Evolutionary conservation across 73 alveolate genomes (phyloP).

Genomic region (Tetrahymena malaccensis): DNA sequence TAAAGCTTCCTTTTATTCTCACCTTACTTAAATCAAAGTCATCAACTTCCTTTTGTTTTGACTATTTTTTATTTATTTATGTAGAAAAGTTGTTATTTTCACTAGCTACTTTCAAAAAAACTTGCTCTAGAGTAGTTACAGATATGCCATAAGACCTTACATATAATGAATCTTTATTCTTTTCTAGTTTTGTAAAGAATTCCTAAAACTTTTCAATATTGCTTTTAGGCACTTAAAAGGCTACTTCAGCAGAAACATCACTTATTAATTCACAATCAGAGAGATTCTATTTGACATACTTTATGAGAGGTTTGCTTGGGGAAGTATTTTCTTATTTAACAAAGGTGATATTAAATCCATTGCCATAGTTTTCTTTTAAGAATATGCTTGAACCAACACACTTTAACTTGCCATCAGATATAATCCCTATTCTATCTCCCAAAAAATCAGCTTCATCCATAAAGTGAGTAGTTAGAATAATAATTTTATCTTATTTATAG

Average conservation of each 20-base stretch:
- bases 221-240: slow-evolving; percentile 41
- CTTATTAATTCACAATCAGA: slow-evolving; percentile 37
- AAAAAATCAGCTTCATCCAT: slow-evolving; percentile 98
- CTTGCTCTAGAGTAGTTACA: slow-evolving; percentile 96
- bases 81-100: slow-evolving; percentile 9
- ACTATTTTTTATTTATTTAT: background rate
- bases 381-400: slow-evolving; percentile 88
- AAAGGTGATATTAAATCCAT: slow-evolving; percentile 59
- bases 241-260: slow-evolving; percentile 56
- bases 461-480: slow-evolving; percentile 93
- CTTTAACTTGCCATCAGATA: slow-evolving; percentile 78
- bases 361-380: slow-evolving; percentile 82
- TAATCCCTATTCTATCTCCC: slow-evolving; percentile 94
- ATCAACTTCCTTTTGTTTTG: slow-evolving; percentile 2
- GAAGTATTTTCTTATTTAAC: slow-evolving; percentile 35
- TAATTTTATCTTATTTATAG: slow-evolving; percentile 71
- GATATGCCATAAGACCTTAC: slow-evolving; percentile 64
- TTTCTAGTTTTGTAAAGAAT: slow-evolving; percentile 49
- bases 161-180: slow-evolving; percentile 21
- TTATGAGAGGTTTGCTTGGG: slow-evolving; percentile 29
- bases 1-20: slow-evolving; percentile 10
- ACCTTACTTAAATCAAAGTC: slow-evolving; percentile 28
- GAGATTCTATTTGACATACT: slow-evolving; percentile 21
- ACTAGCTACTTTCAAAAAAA: slow-evolving; percentile 78
- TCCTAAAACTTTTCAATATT: slow-evolving; percentile 34